phyloP scores from a whole-genome alignment of 495 filamentous ascomycete species.

The Penicillium robsamsonii region DNA sequence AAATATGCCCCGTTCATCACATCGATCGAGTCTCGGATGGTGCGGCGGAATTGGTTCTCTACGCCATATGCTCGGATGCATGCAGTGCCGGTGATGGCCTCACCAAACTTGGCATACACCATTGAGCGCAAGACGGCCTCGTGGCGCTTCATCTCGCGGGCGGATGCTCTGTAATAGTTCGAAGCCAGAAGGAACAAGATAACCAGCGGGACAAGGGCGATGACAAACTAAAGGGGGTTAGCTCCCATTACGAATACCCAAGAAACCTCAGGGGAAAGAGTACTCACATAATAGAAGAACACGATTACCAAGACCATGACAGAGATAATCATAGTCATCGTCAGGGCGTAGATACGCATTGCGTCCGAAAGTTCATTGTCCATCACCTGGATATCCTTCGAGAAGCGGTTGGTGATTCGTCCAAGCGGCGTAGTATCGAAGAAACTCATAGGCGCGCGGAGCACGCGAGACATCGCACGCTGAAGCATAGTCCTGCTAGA shows the following conservation, averaged over 20 bases:
- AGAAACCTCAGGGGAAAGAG: neutral
- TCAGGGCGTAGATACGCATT: slow-evolving; percentile 91
- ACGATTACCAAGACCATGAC: slow-evolving; percentile 86
- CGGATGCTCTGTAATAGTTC: slow-evolving; percentile 85
- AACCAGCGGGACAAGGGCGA: slow-evolving; percentile 80
- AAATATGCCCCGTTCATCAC: slow-evolving; percentile 93
- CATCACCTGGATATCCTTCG: slow-evolving; percentile 92
- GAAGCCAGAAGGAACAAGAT: slow-evolving; percentile 79
- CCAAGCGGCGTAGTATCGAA: slow-evolving; percentile 96
- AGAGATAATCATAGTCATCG: slow-evolving; percentile 70
- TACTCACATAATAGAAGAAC: slow-evolving; percentile 76
- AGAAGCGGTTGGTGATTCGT: slow-evolving; percentile 96
- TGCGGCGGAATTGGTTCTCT: slow-evolving; percentile 65
- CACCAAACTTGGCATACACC: slow-evolving; percentile 89
- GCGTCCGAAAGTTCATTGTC: slow-evolving; percentile 89
- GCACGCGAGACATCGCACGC: slow-evolving; percentile 72
- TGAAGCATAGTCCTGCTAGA: slow-evolving; percentile 81
- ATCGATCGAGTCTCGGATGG: slow-evolving; percentile 71
- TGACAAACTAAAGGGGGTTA: slow-evolving; percentile 58
- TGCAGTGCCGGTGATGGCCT: slow-evolving; percentile 78
- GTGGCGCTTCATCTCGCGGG: slow-evolving; percentile 90
- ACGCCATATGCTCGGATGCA: slow-evolving; percentile 89
- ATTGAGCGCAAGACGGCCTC: slow-evolving; percentile 82
- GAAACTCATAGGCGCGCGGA: slow-evolving; percentile 93
- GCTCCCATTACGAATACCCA: neutral